A percentile compares a stretch with the other conserved stretches of the same genome.
These are phyloP conservation scores for Circinella umbellata DNA, from an alignment of 371 early-diverging fungal genomes.

Conservation along the genomic window DNA sequence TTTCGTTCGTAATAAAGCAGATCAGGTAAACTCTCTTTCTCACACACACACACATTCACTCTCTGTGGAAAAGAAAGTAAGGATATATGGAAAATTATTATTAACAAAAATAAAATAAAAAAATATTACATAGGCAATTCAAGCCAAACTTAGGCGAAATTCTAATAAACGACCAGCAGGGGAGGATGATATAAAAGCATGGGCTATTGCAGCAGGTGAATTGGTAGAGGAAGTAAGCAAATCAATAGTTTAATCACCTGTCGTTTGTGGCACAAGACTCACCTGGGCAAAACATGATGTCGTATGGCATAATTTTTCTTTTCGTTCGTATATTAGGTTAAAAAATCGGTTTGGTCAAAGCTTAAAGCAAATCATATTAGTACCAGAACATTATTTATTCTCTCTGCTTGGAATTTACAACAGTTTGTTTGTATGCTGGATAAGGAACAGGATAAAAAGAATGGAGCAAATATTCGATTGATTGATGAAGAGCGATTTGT, in stretches of 20 bases:
- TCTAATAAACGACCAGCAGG: slow-evolving; percentile 5
- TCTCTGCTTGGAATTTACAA: slow-evolving; percentile 45
- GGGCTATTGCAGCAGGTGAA: slow-evolving; percentile 46
- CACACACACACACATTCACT: neutral
- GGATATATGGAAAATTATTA: neutral
- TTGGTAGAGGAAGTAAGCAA: slow-evolving; percentile 37
- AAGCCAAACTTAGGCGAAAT: slow-evolving; percentile 37
- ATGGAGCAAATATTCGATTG: slow-evolving; percentile 21
- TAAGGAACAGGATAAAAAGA: slow-evolving; percentile 18
- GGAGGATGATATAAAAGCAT: slow-evolving; percentile 21
- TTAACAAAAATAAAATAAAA: neutral
- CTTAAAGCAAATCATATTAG: slow-evolving; percentile 40
- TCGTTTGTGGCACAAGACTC: neutral
- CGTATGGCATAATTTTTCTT: neutral
- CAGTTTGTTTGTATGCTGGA: slow-evolving; percentile 42
- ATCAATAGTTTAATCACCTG: too few relatives aligned
- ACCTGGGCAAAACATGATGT: neutral
- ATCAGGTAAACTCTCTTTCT: too few relatives aligned
- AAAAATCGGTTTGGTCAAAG: slow-evolving; percentile 36
- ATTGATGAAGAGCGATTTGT: slow-evolving; percentile 51
- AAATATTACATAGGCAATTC: slow-evolving; percentile 31
- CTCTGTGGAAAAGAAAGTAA: neutral
- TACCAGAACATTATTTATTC: slow-evolving; percentile 41
- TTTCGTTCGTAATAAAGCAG: slow-evolving; percentile 52
- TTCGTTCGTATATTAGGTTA: slow-evolving; percentile 23